phyloP scores from a whole-genome alignment of 192 early-diverging fungal species.

The Phlyctochytrium planicorne region DNA sequence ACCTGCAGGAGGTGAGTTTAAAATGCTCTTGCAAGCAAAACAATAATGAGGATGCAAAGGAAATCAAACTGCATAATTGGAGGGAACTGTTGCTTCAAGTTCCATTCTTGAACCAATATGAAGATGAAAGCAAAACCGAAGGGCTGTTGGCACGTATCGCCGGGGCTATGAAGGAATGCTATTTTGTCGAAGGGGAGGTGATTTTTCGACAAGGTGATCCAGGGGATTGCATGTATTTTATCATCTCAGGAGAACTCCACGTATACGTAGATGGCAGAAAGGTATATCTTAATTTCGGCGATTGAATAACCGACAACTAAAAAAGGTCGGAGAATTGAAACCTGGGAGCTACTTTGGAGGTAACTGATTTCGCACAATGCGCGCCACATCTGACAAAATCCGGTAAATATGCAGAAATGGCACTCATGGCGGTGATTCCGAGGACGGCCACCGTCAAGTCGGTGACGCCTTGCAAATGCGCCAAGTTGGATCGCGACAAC shows the following conservation, averaged over 20 bases:
- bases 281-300: neutral
- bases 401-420: conserved; percentile 15
- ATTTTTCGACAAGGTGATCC: neutral
- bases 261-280: neutral
- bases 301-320: neutral
- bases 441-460: conserved; percentile 14
- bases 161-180: neutral
- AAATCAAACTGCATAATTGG: neutral
- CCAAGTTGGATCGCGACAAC: neutral
- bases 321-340: neutral
- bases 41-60: neutral
- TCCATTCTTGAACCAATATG: conserved; percentile 1
- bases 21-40: neutral
- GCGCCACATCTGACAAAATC: conserved; percentile 15
- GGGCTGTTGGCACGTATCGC: neutral
- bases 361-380: conserved; percentile 1
- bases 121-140: neutral
- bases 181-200: neutral
- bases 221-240: neutral
- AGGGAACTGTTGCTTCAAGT: neutral
- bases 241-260: neutral
- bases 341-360: conserved; percentile 15
- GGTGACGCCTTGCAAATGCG: conserved; percentile 8
- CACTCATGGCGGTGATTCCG: conserved; percentile 12
- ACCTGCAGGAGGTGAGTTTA: neutral